Base-by-base conservation (phyloP, 345 rosid genomes). In the Citrus medica region DNA sequence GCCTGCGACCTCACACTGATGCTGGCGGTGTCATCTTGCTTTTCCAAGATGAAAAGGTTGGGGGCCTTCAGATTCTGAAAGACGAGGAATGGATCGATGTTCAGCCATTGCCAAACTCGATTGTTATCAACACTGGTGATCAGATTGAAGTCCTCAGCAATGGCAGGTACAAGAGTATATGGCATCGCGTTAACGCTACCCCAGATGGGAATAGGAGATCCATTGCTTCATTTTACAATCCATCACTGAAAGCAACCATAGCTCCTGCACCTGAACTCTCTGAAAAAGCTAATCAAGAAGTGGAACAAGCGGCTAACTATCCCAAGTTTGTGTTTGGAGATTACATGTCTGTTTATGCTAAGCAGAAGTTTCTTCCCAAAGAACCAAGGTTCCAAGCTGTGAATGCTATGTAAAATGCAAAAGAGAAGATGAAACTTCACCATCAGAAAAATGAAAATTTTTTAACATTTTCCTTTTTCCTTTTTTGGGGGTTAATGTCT, bases 141-240 rank as follows among this genome's bases (percentile, higher is more conserved):
- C 99, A 93, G 86, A 86, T 95, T 53, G 99, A 95, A 83, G 98
- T 93, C 40, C 85, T 95, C 3, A 92, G 93, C 88, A 93, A 95
- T 32, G 98, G 98, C 9, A 83, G 83, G 79, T 93, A 95, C 80
- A 95, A 93, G 94, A 93, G 99, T 7, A 86, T 86, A 9, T 95
- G 92, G 99, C 99, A 95, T 83, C 81, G 99, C 16, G 88, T 92
- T 70, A 61, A 87, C 76, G 91, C 92, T 1, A 78, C 82, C 19
- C 67, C 74, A 1, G 83, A 86, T 6, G 92, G 94, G 35, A 93
- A 90, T 83, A 67, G 97, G 83, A 84, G 94, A 80, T 95, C 99
- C 1, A 83, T 95, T 65, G 99, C 98, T 71, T 93, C 98, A 0
- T 95, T 93, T 78, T 95, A 93, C 78, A 95, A 92, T 70, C 99